Conservation (phyloP, 495 filamentous ascomycete genomes). For the Aspergillus nanangensis region DNA sequence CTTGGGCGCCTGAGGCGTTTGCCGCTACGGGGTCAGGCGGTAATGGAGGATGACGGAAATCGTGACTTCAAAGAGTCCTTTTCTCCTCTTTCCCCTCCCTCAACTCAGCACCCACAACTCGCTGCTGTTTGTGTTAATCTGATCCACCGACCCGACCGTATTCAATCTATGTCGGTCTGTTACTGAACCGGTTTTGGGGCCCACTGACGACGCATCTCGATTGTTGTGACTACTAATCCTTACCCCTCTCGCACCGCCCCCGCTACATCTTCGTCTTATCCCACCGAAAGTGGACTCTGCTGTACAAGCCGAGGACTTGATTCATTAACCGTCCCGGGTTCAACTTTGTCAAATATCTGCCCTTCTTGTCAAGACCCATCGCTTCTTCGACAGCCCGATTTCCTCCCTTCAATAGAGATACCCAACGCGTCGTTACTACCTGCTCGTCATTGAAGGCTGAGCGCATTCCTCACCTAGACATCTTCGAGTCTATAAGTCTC, state of each 20-base stretch:
- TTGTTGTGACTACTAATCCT: background rate
- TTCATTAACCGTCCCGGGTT: conserved; percentile 2
- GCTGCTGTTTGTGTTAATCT: conserved; percentile 1
- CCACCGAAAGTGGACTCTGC: conserved; percentile 16
- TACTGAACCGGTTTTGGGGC: background rate
- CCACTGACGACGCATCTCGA: background rate
- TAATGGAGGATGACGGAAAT: conserved; percentile 20
- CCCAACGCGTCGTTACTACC: no score
- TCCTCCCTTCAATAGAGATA: no score
- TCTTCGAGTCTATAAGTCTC: background rate
- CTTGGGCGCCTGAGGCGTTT: no score
- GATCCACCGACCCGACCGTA: background rate
- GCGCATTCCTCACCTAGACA: background rate
- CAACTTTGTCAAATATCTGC: background rate
- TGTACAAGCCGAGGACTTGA: conserved; percentile 6
- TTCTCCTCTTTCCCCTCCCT: conserved; percentile 5
- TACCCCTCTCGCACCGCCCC: conserved; percentile 14
- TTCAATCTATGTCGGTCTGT: background rate
- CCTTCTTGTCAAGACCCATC: background rate
- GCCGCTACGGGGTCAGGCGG: conserved; percentile 9
- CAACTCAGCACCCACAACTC: conserved; percentile 9
- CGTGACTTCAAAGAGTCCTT: conserved; percentile 4
- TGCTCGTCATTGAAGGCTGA: conserved; percentile 1
- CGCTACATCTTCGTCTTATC: conserved; percentile 10
- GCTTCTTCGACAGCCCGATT: background rate